phyloP scores from a whole-genome alignment of 176 grass and related monocot species.

The Phragmites australis region DNA sequence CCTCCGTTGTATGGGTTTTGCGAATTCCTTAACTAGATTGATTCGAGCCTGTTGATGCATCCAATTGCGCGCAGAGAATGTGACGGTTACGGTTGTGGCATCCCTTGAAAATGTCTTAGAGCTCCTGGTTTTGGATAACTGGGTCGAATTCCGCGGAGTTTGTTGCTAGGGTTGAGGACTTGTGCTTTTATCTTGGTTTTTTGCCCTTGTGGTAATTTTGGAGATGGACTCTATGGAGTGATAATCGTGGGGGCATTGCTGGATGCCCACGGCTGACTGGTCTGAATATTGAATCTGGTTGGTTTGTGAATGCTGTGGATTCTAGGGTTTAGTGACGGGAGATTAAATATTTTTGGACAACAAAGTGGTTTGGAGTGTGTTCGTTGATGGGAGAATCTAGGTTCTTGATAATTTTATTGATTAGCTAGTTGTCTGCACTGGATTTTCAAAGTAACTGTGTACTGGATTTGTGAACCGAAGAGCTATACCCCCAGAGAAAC shows the following conservation, averaged over 20 bases:
- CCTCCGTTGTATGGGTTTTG: neutral
- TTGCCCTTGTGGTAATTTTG: neutral
- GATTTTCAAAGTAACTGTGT: conserved; percentile 7
- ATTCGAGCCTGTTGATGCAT: conserved; percentile 2
- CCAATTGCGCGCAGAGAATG: neutral
- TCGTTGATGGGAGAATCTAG: too few relatives aligned
- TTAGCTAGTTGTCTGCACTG: conserved; percentile 5
- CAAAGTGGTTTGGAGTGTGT: too few relatives aligned
- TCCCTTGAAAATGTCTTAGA: neutral
- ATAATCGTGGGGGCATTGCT: neutral
- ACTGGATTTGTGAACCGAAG: too few relatives aligned
- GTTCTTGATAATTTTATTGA: neutral
- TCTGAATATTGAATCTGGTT: conserved; percentile 24
- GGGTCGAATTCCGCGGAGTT: neutral
- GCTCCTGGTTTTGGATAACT: neutral
- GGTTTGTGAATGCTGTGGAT: conserved; percentile 1
- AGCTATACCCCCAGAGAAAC: neutral
- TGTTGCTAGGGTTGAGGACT: conserved; percentile 14
- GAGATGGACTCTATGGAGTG: neutral
- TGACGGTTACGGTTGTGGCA: neutral
- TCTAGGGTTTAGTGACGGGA: conserved; percentile 10
- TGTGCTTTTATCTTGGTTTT: neutral
- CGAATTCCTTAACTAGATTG: neutral
- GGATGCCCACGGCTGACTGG: neutral
- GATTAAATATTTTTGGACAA: neutral